Percentiles rank a stretch among this genome's conserved stretches.
Conservation (phyloP, 2,329 filamentous ascomycete genomes). For the Epichloe glyceriae region DNA sequence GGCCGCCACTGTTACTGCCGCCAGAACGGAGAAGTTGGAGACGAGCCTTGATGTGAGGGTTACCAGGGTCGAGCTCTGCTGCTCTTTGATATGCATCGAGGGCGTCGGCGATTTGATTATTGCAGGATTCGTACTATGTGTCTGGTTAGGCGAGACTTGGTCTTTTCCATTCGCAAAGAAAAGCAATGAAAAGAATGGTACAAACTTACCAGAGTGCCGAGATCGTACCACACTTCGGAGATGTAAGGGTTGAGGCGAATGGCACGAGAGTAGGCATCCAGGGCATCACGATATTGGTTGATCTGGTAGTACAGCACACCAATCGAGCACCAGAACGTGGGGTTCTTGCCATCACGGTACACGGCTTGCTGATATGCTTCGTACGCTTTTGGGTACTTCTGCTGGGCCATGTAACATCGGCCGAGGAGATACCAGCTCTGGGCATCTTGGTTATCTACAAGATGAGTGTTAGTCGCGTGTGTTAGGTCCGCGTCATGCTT, state of each 20-base stretch:
- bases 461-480: background rate
- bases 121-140: constrained; percentile 84
- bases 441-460: constrained; percentile 78
- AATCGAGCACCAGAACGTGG: constrained; percentile 99
- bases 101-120: constrained; percentile 95
- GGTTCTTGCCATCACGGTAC: constrained; percentile 92
- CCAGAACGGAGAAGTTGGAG: constrained; percentile 79
- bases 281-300: constrained; percentile 95
- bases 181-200: constrained; percentile 21
- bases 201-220: constrained; percentile 69
- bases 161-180: background rate
- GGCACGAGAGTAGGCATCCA: constrained; percentile 93
- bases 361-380: constrained; percentile 98
- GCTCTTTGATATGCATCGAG: constrained; percentile 91
- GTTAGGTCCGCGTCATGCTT: background rate
- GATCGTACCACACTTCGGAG: constrained; percentile 97
- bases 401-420: constrained; percentile 97
- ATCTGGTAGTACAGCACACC: constrained; percentile 99
- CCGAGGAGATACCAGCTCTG: constrained; percentile 98
- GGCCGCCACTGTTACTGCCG: constrained; percentile 56
- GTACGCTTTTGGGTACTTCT: constrained; percentile 97
- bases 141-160: constrained; percentile 17
- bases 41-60: constrained; percentile 92
- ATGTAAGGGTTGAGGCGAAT: constrained; percentile 97
- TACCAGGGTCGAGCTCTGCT: constrained; percentile 82